Base-by-base conservation (phyloP, 371 early-diverging fungal genomes). In the Fennellomyces sp. region DNA sequence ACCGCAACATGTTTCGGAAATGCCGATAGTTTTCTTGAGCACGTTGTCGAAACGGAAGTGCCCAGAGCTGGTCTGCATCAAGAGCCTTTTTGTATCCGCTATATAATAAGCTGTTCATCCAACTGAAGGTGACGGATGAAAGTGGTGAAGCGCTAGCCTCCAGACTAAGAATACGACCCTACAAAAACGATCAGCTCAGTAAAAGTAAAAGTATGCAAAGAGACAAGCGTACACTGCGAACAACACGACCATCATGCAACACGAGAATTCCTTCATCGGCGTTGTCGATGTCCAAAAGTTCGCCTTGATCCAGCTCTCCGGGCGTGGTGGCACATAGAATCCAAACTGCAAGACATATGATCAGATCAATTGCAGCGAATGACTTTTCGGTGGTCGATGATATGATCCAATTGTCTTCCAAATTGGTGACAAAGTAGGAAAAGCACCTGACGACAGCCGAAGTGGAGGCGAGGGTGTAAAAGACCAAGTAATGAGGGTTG, bases 101-200 rank as follows among this genome's bases (percentile, higher is more conserved):
- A 31, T 69, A 63, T 39, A 94, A 76, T 56, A 95, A 70, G 0
- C 88, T 78, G 56, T 89, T 89, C 64, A 90, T 80, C 94, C 94
- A 94, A 5, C 80, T 77, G 61, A 92, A 92, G n/a, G 86, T 82
- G 35, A 89, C 61, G 5, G 79, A 73, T 17, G 90, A 86, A 15
- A 87, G 61, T 1, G 85, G 62, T 3, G 88, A 87, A 12, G 92
- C 88, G 23, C 73, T 82, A 26, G 75, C 72, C 59, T 89, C 90
- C 12, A 85, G 75, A 41, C 83, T 81, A 11, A 83, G 67, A 12
- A 81, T 75, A 38, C 86, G 84, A 5, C 80, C 75, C 67, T 83
- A 63, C 35, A 33, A 33, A 33, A 33, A 33, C 13, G 35, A 33
- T 33, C n/a, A n/a, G n/a, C n/a, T n/a, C n/a, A n/a, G n/a, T n/a